These are phyloP conservation scores for Stachybotrys chartarum DNA, from an alignment of 2,329 filamentous ascomycete genomes.

Conservation along the genomic window DNA sequence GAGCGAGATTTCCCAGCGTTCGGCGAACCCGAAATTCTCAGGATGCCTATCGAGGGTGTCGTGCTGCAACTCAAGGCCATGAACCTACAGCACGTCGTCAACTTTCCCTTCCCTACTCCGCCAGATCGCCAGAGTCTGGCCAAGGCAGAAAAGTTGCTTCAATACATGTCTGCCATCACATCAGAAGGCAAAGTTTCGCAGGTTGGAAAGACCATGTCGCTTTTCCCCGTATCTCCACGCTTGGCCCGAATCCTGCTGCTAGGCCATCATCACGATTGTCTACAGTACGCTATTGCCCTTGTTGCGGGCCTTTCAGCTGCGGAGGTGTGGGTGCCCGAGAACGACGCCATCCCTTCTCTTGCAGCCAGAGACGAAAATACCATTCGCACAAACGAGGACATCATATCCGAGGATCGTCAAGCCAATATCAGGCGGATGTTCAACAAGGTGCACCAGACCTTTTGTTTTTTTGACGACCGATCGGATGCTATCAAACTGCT, in stretches of 20 bases:
- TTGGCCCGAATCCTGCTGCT: constrained; percentile 90
- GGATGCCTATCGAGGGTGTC: constrained; percentile 87
- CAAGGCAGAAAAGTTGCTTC: constrained; percentile 79
- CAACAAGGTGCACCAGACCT: constrained; percentile 68
- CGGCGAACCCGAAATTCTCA: constrained; percentile 78
- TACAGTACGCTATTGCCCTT: constrained; percentile 79
- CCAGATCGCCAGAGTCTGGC: constrained; percentile 70
- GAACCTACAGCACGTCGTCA: constrained; percentile 81
- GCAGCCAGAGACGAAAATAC: constrained; percentile 38
- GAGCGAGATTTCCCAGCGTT: constrained; percentile 84
- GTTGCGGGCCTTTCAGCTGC: constrained; percentile 84
- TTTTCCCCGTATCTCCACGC: constrained; percentile 84
- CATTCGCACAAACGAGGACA: constrained; percentile 57
- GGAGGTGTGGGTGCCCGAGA: constrained; percentile 80
- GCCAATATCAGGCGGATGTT: constrained; percentile 54
- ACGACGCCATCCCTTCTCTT: constrained; percentile 59
- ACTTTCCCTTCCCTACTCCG: constrained; percentile 93
- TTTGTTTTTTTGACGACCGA: constrained; percentile 72
- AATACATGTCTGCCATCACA: constrained; percentile 76
- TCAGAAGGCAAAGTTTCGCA: constrained; percentile 67
- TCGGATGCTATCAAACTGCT: constrained; percentile 88
- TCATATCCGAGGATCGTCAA: constrained; percentile 63
- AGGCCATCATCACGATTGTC: constrained; percentile 73
- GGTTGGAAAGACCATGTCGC: constrained; percentile 72
- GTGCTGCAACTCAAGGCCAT: constrained; percentile 93